phyloP scores from a whole-genome alignment of 2,329 filamentous ascomycete genomes.

The Fusarium palustre region DNA sequence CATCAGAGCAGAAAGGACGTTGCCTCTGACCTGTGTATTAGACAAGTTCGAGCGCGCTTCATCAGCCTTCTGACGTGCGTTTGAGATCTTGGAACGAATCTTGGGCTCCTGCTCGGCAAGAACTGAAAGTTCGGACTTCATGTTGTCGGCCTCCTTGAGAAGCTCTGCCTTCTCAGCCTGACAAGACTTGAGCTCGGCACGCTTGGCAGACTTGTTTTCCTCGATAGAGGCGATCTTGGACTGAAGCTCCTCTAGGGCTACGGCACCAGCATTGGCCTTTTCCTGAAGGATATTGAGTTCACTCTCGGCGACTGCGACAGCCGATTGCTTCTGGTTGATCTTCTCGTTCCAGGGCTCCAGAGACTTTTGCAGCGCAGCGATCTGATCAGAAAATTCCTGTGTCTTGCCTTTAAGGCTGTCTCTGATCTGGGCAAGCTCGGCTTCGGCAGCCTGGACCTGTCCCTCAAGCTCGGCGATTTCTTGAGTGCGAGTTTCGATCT shows the following conservation, averaged over 20 bases:
- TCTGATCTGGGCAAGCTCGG: slow-evolving; percentile 83
- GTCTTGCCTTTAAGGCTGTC: slow-evolving; percentile 95
- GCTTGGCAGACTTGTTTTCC: slow-evolving; percentile 76
- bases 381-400: slow-evolving; percentile 91
- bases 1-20: slow-evolving; percentile 91
- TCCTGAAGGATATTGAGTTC: slow-evolving; percentile 93
- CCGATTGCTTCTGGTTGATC: slow-evolving; percentile 95
- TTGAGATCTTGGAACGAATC: slow-evolving; percentile 85
- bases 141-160: slow-evolving; percentile 78
- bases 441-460: slow-evolving; percentile 81
- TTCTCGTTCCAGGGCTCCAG: slow-evolving; percentile 97
- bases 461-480: slow-evolving; percentile 82
- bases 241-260: slow-evolving; percentile 85
- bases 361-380: slow-evolving; percentile 90
- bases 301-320: slow-evolving; percentile 93
- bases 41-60: slow-evolving; percentile 92
- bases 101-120: slow-evolving; percentile 83
- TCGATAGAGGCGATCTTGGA: slow-evolving; percentile 81
- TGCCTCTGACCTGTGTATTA: slow-evolving; percentile 90
- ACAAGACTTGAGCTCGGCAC: slow-evolving; percentile 79
- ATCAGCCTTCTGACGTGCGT: slow-evolving; percentile 92
- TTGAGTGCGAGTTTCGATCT: slow-evolving; percentile 80
- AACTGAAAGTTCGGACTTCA: slow-evolving; percentile 78
- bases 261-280: slow-evolving; percentile 86
- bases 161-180: slow-evolving; percentile 78